Percentiles rank a stretch among this genome's conserved stretches.
Evolutionary conservation across 2,329 filamentous ascomycete species (phyloP).

Genomic region (Hymenoscyphus infarciens): DNA sequence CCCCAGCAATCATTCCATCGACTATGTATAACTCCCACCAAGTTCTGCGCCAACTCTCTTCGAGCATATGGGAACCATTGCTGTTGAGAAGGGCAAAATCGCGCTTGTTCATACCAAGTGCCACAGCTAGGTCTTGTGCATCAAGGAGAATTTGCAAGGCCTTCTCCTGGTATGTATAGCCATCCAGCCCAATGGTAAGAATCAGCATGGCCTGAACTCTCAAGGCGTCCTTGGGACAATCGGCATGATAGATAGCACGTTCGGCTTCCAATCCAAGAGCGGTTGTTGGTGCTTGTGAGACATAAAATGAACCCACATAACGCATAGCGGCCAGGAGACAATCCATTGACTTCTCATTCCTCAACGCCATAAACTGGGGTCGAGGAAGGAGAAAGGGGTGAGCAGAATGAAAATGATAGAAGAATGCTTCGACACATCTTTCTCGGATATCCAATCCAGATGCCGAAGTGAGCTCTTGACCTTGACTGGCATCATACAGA

Average conservation of each 20-base stretch:
- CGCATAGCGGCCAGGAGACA: conserved; percentile 22
- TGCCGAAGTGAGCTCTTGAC: background rate
- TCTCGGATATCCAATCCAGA: conserved; percentile 27
- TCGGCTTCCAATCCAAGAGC: conserved; percentile 20
- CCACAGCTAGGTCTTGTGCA: conserved; percentile 67
- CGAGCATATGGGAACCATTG: conserved; percentile 60
- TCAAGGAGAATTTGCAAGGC: conserved; percentile 63
- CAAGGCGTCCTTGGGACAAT: conserved; percentile 39
- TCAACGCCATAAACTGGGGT: conserved; percentile 18
- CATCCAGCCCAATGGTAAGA: conserved; percentile 73
- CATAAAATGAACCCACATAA: conserved; percentile 21
- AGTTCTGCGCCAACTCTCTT: conserved; percentile 80
- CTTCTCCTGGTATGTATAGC: conserved; percentile 65
- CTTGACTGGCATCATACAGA: conserved; percentile 23
- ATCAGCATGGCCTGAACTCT: conserved; percentile 75
- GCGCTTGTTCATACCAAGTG: conserved; percentile 69
- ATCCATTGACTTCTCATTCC: conserved; percentile 14
- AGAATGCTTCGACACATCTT: conserved; percentile 26
- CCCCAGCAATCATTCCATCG: conserved; percentile 77
- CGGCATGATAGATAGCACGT: conserved; percentile 14
- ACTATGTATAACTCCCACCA: conserved; percentile 74
- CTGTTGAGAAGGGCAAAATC: conserved; percentile 63
- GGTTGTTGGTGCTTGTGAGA: conserved; percentile 14
- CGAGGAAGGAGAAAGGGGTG: conserved; percentile 26
- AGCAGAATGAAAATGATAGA: conserved; percentile 22